These are phyloP conservation scores for Telfairia occidentalis DNA, from an alignment of 331 rosid genomes.

Conservation along the genomic window DNA sequence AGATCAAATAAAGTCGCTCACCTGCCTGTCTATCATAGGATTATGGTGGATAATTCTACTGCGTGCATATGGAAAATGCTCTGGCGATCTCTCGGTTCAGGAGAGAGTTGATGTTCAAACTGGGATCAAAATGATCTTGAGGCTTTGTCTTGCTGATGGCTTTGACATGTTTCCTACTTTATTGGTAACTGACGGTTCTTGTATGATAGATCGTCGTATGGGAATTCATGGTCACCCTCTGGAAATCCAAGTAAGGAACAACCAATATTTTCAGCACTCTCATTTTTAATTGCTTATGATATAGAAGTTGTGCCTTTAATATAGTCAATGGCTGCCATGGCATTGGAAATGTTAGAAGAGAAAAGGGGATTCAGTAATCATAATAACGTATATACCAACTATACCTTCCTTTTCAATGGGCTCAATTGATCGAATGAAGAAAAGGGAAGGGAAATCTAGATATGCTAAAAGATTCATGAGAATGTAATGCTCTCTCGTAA, in stretches of 20 bases:
- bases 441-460: neutral
- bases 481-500: neutral
- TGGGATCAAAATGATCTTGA: conserved; percentile 78
- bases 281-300: neutral
- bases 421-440: neutral
- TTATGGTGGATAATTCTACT: conserved; percentile 85
- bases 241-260: conserved; percentile 54
- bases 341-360: neutral
- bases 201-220: conserved; percentile 94
- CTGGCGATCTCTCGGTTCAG: conserved; percentile 70
- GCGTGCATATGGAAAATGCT: conserved; percentile 79
- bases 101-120: conserved; percentile 91
- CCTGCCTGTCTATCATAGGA: conserved; percentile 29
- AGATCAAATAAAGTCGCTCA: neutral
- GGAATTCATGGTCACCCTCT: conserved; percentile 91
- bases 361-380: neutral
- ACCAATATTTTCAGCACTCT: neutral
- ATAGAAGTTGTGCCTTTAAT: neutral
- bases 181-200: conserved; percentile 73
- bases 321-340: neutral
- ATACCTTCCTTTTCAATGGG: neutral
- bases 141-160: conserved; percentile 77
- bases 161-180: conserved; percentile 89
- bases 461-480: too few relatives aligned
- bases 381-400: neutral